phyloP scores from a whole-genome alignment of 2,329 filamentous ascomycete genomes.

The Phyllosticta capitalensis region DNA sequence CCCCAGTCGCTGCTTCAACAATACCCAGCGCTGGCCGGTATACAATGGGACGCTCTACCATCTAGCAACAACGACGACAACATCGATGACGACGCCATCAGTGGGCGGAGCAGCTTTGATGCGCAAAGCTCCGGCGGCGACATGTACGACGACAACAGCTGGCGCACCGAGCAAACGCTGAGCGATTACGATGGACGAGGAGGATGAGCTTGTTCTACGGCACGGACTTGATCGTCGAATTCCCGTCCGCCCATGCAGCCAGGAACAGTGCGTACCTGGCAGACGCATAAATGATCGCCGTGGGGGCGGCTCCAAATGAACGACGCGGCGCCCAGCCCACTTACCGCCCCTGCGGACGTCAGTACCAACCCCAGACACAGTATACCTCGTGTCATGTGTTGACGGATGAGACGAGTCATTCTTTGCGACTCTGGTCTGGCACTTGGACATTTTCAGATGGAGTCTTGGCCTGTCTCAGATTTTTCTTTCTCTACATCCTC shows the following conservation, averaged over 20 bases:
- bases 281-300: not conserved
- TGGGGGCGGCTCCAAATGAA: not conserved
- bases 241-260: not conserved
- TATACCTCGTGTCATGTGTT: not conserved
- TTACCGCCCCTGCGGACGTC: not conserved
- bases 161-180: slow-evolving; percentile 2
- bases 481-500: not conserved
- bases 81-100: slow-evolving; percentile 38
- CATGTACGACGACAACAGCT: slow-evolving; percentile 57
- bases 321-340: not conserved
- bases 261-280: not conserved
- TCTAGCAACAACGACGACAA: slow-evolving; percentile 45
- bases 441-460: not conserved
- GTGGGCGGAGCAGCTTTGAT: slow-evolving; percentile 75
- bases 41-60: slow-evolving; percentile 75
- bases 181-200: slow-evolving; percentile 8
- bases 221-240: not conserved
- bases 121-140: slow-evolving; percentile 56
- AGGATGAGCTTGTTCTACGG: not conserved
- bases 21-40: slow-evolving; percentile 82
- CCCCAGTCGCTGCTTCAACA: slow-evolving; percentile 82
- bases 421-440: not conserved
- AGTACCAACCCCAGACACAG: not conserved
- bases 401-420: not conserved
- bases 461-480: not conserved